A percentile compares a stretch with the other conserved stretches of the same genome.
Conservation (phyloP, 2,329 filamentous ascomycete genomes). For the Albophoma yamanashiensis region DNA sequence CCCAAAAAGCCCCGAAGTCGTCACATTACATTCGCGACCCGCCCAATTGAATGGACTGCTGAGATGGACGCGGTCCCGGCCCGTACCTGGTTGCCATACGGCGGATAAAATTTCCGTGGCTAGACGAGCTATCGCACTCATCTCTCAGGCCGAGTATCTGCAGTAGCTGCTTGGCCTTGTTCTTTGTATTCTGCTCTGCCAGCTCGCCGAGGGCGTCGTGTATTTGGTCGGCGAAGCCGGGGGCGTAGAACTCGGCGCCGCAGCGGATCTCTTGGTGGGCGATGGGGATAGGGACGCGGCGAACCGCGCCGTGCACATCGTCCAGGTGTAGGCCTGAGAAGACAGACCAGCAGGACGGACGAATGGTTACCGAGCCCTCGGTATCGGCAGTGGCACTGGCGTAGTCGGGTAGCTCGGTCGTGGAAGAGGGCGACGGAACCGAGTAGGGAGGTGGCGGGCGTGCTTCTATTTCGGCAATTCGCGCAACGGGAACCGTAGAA, state of each 20-base stretch:
- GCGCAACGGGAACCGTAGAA: constrained; percentile 1
- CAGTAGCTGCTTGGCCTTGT: constrained; percentile 2
- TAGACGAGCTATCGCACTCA: background rate
- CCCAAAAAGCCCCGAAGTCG: background rate
- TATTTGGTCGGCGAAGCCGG: constrained; percentile 3
- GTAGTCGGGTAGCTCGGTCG: constrained; percentile 6
- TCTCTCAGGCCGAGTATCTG: constrained; percentile 2
- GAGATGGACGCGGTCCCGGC: background rate
- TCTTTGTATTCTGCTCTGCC: background rate
- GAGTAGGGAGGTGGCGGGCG: constrained; percentile 5
- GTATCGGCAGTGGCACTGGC: constrained; percentile 15
- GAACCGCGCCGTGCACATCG: constrained; percentile 4
- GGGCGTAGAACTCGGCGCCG: constrained; percentile 6
- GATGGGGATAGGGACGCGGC: constrained; percentile 8
- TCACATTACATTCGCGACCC: no score
- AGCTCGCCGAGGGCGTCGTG: constrained; percentile 2
- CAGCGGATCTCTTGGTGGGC: constrained; percentile 3
- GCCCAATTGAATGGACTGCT: background rate
- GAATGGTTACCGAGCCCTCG: constrained; percentile 12
- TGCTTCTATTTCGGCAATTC: constrained; percentile 2
- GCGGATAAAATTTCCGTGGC: background rate
- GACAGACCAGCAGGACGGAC: constrained; percentile 5
- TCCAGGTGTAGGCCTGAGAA: constrained; percentile 7
- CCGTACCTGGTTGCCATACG: background rate
- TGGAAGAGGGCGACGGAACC: constrained; percentile 1